Percentiles rank a stretch among this genome's conserved stretches.
Conservation (phyloP, 148 eudicot genomes). For the Rhododendron ovatum region DNA sequence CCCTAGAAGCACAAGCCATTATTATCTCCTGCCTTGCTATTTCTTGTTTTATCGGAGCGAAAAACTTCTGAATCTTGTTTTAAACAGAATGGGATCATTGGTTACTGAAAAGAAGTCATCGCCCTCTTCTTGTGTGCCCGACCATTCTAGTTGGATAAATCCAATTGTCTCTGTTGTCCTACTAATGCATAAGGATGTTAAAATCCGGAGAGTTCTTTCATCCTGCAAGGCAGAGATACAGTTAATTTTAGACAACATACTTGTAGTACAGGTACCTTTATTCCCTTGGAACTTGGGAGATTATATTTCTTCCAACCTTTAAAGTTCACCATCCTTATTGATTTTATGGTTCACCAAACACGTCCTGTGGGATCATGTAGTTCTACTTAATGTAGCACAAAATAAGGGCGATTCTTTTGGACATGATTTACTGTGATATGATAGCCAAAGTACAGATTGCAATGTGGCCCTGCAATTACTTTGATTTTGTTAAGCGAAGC, state of each 20-base stretch:
- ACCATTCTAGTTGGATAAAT: conserved; percentile 32
- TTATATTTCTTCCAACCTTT: background rate
- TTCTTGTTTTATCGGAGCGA: conserved; percentile 45
- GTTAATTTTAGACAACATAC: conserved; percentile 34
- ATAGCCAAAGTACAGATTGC: background rate
- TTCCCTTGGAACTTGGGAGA: background rate
- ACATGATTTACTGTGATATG: background rate
- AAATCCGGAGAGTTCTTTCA: conserved; percentile 34
- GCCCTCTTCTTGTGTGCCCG: conserved; percentile 14
- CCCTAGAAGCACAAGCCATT: conserved; percentile 27
- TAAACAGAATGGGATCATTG: conserved; percentile 44
- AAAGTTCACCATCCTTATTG: background rate
- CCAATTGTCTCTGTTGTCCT: conserved; percentile 43
- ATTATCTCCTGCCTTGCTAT: conserved; percentile 74
- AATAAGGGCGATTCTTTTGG: background rate
- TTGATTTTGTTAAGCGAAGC: background rate
- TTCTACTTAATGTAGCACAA: background rate
- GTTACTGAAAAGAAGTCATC: conserved; percentile 21
- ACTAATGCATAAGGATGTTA: conserved; percentile 47
- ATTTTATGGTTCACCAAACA: background rate
- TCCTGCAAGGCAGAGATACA: conserved; percentile 49
- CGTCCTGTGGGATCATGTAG: background rate
- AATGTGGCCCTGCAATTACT: background rate
- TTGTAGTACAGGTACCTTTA: conserved; percentile 40
- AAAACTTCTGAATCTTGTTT: conserved; percentile 36